Percentiles rank a stretch among this genome's conserved stretches.
Conservation (phyloP, 2,329 filamentous ascomycete species). For the Colletotrichum simmondsii region DNA sequence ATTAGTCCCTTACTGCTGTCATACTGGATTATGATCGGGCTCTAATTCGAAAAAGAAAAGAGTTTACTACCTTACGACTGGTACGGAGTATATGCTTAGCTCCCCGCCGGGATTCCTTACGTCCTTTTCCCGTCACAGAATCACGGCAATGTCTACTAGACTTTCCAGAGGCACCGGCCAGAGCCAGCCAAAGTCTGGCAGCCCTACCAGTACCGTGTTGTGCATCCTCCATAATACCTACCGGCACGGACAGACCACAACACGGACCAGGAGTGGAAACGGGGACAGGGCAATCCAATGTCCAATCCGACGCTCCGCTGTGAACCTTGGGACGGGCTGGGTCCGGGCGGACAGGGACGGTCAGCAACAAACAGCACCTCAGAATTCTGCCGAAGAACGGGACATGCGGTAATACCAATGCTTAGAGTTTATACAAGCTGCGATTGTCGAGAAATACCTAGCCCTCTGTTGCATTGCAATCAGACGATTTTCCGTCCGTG, state of each 20-base stretch:
- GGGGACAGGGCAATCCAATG: background rate
- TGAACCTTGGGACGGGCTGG: slow-evolving; percentile 9
- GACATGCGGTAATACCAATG: background rate
- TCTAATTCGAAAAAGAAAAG: slow-evolving; percentile 1
- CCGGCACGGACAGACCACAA: background rate
- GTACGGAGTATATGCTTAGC: background rate
- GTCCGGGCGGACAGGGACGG: background rate
- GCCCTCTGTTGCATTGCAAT: background rate
- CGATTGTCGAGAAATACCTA: background rate
- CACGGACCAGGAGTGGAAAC: background rate
- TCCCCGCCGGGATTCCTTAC: background rate
- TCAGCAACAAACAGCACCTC: slow-evolving; percentile 15
- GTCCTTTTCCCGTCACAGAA: slow-evolving; percentile 17
- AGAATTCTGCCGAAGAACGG: background rate
- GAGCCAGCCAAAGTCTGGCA: background rate
- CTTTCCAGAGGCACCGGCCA: background rate
- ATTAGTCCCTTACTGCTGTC: background rate
- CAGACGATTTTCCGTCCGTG: slow-evolving; percentile 2
- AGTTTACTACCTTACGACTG: background rate
- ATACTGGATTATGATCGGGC: background rate
- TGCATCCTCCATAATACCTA: background rate
- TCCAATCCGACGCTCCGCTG: slow-evolving; percentile 23
- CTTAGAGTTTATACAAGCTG: slow-evolving; percentile 5
- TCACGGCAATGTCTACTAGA: slow-evolving; percentile 1
- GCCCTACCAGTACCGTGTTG: slow-evolving; percentile 14